phyloP scores from a whole-genome alignment of 768 basidiomycete genomes.

The Mycena vulgaris region DNA sequence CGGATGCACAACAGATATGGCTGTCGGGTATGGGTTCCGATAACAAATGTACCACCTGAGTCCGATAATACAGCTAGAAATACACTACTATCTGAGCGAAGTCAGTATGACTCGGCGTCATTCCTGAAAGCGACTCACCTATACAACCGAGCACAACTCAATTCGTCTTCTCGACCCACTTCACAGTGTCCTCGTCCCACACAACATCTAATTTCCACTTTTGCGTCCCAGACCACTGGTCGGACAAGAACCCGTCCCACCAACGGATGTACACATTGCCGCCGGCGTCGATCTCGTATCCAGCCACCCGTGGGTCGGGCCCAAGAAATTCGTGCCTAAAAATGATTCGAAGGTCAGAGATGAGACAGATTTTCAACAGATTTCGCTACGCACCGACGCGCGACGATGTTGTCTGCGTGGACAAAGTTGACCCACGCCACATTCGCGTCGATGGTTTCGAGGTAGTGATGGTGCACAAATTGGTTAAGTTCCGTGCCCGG shows the following conservation, averaged over 20 bases:
- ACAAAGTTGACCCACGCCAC: conserved; percentile 50
- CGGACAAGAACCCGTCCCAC: conserved; percentile 61
- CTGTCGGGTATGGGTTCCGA: too few relatives aligned
- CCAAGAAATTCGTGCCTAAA: conserved; percentile 61
- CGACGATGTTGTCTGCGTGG: conserved; percentile 50
- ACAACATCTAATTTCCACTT: conserved; percentile 58
- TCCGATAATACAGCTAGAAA: too few relatives aligned
- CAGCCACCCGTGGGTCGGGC: conserved; percentile 60
- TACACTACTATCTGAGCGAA: background rate
- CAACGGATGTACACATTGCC: conserved; percentile 60
- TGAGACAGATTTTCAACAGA: background rate
- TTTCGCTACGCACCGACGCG: conserved; percentile 45
- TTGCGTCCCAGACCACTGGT: conserved; percentile 59
- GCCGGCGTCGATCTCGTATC: conserved; percentile 53
- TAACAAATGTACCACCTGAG: too few relatives aligned
- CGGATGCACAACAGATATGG: too few relatives aligned
- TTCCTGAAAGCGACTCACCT: background rate
- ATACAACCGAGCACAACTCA: conserved; percentile 12
- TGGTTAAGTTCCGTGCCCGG: conserved; percentile 56
- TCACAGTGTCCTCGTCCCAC: conserved; percentile 47
- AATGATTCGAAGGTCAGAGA: background rate
- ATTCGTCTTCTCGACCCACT: conserved; percentile 57
- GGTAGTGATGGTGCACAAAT: conserved; percentile 49
- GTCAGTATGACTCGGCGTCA: background rate
- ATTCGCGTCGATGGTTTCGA: conserved; percentile 41